phyloP scores from a whole-genome alignment of 2,329 filamentous ascomycete species.

The Cryphonectria carpinicola region DNA sequence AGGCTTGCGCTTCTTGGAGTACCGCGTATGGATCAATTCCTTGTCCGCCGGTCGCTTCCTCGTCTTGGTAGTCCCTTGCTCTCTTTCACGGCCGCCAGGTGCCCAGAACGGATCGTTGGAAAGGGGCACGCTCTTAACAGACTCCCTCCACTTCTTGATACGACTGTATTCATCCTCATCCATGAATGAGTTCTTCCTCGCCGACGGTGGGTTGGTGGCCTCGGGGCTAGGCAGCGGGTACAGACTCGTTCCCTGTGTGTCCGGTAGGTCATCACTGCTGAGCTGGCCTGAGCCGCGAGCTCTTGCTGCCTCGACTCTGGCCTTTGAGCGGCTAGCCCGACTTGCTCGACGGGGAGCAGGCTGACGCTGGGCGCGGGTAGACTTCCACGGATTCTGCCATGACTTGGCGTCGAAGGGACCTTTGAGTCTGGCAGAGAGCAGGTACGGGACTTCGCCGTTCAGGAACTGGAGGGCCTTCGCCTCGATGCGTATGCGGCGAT shows the following conservation, averaged over 20 bases:
- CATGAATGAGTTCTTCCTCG: conserved; percentile 33
- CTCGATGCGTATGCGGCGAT: conserved; percentile 60
- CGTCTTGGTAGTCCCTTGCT: not conserved
- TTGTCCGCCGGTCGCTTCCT: conserved; percentile 25
- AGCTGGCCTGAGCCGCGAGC: conserved; percentile 5
- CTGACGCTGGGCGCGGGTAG: conserved; percentile 32
- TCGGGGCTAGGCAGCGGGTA: conserved; percentile 35
- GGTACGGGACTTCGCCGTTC: conserved; percentile 55
- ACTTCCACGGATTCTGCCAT: conserved; percentile 59
- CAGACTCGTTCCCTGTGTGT: conserved; percentile 26
- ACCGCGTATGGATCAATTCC: conserved; percentile 17
- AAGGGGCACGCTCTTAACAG: conserved; percentile 21
- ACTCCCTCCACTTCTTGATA: conserved; percentile 27
- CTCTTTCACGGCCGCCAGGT: conserved; percentile 13
- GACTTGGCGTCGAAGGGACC: conserved; percentile 62
- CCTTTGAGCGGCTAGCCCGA: conserved; percentile 34
- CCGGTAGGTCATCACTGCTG: conserved; percentile 11
- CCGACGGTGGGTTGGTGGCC: conserved; percentile 31
- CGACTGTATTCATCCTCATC: conserved; percentile 22
- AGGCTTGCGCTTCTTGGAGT: conserved; percentile 20
- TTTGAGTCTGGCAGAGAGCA: conserved; percentile 63
- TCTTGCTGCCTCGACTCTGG: not conserved
- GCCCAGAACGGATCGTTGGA: conserved; percentile 27
- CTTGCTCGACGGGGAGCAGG: not conserved
- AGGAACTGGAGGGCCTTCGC: conserved; percentile 62